Conservation (phyloP, 129 eudicot species). For the Flaveria brownii region DNA sequence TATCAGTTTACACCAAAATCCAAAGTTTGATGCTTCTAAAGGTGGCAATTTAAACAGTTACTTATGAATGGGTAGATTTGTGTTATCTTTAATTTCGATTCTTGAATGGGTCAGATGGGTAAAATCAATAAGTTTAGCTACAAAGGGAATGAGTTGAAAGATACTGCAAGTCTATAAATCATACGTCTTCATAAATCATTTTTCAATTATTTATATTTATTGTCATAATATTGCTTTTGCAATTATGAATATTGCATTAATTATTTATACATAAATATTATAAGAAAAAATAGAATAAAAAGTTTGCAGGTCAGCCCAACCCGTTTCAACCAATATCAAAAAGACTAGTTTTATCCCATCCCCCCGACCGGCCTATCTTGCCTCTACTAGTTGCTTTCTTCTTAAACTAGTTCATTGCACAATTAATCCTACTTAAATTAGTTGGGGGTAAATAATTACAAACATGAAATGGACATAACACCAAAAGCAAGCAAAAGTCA, state of each 20-base stretch:
- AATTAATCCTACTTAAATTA: not conserved
- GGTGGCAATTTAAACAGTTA: not conserved
- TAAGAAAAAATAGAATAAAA: not conserved
- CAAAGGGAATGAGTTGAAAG: not conserved
- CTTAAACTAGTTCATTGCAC: not conserved
- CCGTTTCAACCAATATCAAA: not conserved
- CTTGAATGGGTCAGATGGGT: not conserved
- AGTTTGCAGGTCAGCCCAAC: not conserved
- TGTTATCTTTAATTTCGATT: not conserved
- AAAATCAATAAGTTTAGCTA: not conserved
- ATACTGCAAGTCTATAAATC: not conserved
- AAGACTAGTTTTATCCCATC: not conserved
- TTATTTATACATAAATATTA: not conserved
- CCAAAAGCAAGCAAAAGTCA: conserved; percentile 2
- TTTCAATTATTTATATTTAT: no score
- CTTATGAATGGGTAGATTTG: not conserved
- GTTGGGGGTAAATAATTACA: not conserved
- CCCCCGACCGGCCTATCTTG: not conserved
- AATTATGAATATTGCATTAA: not conserved
- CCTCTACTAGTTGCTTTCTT: not conserved
- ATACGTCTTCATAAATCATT: not conserved
- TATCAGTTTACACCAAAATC: not conserved
- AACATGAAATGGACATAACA: not conserved
- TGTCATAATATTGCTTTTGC: no score
- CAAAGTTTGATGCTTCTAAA: conserved; percentile 5